Evolutionary conservation across 148 eudicot genomes (phyloP).

Genomic region (Rhododendron mucronatum): DNA sequence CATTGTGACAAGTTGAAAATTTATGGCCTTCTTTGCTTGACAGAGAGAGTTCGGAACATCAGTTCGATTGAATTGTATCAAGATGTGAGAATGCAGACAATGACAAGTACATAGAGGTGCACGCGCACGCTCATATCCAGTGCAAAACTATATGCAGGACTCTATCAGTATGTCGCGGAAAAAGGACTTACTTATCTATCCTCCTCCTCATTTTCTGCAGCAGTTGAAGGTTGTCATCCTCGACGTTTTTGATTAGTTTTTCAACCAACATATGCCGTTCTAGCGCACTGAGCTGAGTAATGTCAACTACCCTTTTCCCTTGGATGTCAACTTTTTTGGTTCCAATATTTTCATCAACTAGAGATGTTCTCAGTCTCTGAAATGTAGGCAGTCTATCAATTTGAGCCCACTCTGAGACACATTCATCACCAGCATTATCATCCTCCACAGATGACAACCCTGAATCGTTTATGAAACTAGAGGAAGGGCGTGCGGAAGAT

Average conservation of each 20-base stretch:
- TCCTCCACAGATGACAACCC: conserved; percentile 22
- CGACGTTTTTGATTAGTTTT: conserved; percentile 13
- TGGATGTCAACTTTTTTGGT: conserved; percentile 19
- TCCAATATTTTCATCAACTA: conserved; percentile 7
- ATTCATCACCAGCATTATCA: conserved; percentile 35
- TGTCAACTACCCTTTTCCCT: conserved; percentile 5
- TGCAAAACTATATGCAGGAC: not conserved
- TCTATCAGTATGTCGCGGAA: not conserved
- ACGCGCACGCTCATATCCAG: not conserved
- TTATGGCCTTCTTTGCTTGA: not conserved
- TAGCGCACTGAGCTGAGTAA: not conserved
- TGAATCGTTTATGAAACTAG: conserved; percentile 40
- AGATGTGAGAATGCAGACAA: not conserved
- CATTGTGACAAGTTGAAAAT: not conserved
- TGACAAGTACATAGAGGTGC: not conserved
- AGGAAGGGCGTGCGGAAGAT: conserved; percentile 23
- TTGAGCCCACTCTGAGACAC: conserved; percentile 46
- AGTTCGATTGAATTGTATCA: not conserved
- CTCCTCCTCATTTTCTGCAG: not conserved
- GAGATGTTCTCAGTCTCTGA: not conserved
- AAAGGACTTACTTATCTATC: conserved; percentile 52
- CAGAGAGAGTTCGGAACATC: not conserved
- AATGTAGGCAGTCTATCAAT: conserved; percentile 9
- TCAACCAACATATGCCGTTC: conserved; percentile 46
- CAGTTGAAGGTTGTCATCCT: not conserved